A percentile compares a stretch with the other conserved stretches of the same genome.
These are phyloP conservation scores for Lyophyllum atratum DNA, from an alignment of 768 basidiomycete species.

Conservation along the genomic window DNA sequence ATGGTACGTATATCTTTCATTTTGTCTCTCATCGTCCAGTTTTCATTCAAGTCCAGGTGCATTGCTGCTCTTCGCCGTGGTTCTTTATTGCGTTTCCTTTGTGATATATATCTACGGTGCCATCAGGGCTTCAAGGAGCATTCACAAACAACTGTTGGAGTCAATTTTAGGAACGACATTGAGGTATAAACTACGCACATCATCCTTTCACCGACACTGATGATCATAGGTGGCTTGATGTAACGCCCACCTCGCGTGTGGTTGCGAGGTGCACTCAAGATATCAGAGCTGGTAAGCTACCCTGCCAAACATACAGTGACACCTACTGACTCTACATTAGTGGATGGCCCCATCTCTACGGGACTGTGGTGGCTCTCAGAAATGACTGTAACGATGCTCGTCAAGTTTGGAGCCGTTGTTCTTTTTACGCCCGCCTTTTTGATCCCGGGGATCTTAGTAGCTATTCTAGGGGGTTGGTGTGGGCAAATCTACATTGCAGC, in stretches of 20 bases:
- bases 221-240: constrained; percentile 46
- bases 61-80: constrained; percentile 32
- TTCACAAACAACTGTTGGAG: constrained; percentile 53
- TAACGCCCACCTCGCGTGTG: constrained; percentile 52
- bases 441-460: constrained; percentile 44
- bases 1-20: constrained; percentile 22
- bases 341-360: constrained; percentile 47
- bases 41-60: constrained; percentile 16
- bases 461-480: constrained; percentile 42
- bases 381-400: constrained; percentile 36
- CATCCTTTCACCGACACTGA: background rate
- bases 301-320: too few species aligned
- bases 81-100: constrained; percentile 34
- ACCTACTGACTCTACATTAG: constrained; percentile 31
- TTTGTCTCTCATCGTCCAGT: background rate
- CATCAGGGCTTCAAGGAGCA: constrained; percentile 52
- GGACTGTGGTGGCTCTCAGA: constrained; percentile 29
- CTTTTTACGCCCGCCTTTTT: constrained; percentile 47
- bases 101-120: constrained; percentile 48
- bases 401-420: constrained; percentile 45
- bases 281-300: constrained; percentile 43
- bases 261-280: constrained; percentile 70
- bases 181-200: constrained; percentile 35
- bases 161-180: constrained; percentile 62
- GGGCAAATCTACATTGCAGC: constrained; percentile 47